Percentiles rank a stretch among this genome's conserved stretches.
These are phyloP conservation scores for Jaltomata sinuosa DNA, from an alignment of 257 asterid genomes.

Conservation along the genomic window DNA sequence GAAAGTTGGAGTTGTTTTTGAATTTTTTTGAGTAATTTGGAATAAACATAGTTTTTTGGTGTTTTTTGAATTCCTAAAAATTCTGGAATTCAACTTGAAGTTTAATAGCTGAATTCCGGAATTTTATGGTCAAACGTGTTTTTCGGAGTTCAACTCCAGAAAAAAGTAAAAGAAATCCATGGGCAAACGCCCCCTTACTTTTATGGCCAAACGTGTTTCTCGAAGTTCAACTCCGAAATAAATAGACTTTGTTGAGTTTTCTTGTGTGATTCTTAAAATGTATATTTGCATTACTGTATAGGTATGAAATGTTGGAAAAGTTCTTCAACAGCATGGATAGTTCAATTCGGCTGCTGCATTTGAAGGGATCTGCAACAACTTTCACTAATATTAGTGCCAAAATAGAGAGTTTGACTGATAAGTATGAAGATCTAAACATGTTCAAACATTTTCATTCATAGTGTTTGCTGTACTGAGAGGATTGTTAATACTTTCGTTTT, in stretches of 20 bases:
- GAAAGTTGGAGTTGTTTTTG: too few species aligned
- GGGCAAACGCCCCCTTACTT: too few species aligned
- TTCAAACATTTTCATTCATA: background rate
- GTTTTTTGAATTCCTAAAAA: too few species aligned
- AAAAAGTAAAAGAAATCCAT: too few species aligned
- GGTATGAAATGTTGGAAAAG: slow-evolving; percentile 58
- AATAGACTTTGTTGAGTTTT: background rate
- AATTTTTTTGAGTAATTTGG: too few species aligned
- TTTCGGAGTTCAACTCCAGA: too few species aligned
- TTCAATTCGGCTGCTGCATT: slow-evolving; percentile 59
- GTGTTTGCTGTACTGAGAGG: background rate
- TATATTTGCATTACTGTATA: background rate
- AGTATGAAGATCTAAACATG: slow-evolving; percentile 23
- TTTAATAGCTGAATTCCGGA: too few species aligned
- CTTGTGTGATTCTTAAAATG: background rate
- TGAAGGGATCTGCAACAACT: slow-evolving; percentile 46
- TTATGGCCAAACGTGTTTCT: too few species aligned
- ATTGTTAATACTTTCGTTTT: background rate
- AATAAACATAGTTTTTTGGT: too few species aligned
- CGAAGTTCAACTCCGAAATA: too few species aligned
- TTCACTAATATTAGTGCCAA: slow-evolving; percentile 56
- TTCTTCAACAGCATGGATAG: slow-evolving; percentile 76
- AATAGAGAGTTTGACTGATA: slow-evolving; percentile 56
- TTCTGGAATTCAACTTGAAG: too few species aligned
- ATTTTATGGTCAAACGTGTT: too few species aligned